Evolutionary conservation across 2,329 filamentous ascomycete species (phyloP).

Genomic region (Penicillium capsulatum): DNA sequence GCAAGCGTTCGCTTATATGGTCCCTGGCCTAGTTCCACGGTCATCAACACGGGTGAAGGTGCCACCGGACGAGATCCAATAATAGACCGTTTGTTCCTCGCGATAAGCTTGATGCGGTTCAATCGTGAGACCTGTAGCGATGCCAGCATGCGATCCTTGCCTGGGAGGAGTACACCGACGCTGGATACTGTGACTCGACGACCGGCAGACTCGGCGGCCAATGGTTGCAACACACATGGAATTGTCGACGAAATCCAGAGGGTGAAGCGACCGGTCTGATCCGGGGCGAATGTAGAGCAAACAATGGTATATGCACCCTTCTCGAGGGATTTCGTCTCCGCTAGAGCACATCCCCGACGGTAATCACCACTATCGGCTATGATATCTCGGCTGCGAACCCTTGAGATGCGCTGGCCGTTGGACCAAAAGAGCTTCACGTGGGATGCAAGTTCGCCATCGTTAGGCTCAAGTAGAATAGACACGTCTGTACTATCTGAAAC

Average conservation of each 20-base stretch:
- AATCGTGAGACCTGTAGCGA: slow-evolving; percentile 51
- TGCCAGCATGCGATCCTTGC: slow-evolving; percentile 52
- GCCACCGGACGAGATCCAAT: slow-evolving; percentile 38
- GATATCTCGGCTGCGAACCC: slow-evolving; percentile 69
- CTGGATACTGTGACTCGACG: slow-evolving; percentile 54
- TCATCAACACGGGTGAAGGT: slow-evolving; percentile 60
- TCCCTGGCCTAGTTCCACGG: slow-evolving; percentile 68
- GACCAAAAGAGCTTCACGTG: slow-evolving; percentile 84
- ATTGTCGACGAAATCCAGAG: slow-evolving; percentile 66
- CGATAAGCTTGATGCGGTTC: slow-evolving; percentile 59
- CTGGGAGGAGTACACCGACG: slow-evolving; percentile 49
- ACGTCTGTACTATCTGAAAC: slow-evolving; percentile 58
- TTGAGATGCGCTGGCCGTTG: slow-evolving; percentile 64
- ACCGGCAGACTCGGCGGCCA: slow-evolving; percentile 72
- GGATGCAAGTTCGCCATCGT: slow-evolving; percentile 63
- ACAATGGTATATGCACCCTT: slow-evolving; percentile 80
- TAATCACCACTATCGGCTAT: slow-evolving; percentile 85
- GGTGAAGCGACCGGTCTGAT: slow-evolving; percentile 69
- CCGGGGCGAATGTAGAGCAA: slow-evolving; percentile 82
- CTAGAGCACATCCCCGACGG: slow-evolving; percentile 70
- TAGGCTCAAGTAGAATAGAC: slow-evolving; percentile 68
- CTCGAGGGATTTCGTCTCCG: slow-evolving; percentile 58
- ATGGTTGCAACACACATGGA: slow-evolving; percentile 52
- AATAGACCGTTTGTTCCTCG: slow-evolving; percentile 44
- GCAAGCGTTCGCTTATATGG: slow-evolving; percentile 63